Evolutionary conservation across 345 rosid genomes (phyloP).

Genomic region (Eucalyptus albens): DNA sequence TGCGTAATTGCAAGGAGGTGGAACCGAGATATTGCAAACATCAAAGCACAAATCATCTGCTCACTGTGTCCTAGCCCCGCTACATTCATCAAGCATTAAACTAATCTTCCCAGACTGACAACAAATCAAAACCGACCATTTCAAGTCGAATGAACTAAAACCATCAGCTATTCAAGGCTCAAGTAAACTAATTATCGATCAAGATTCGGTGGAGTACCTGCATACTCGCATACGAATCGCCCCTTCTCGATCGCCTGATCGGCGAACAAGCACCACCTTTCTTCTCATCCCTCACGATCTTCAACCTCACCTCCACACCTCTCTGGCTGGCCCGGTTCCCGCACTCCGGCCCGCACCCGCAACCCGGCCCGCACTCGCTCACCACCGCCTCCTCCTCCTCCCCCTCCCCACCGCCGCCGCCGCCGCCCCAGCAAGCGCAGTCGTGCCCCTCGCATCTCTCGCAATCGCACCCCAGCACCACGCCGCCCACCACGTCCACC

Average conservation of each 20-base stretch:
- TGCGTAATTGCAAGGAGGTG: neutral
- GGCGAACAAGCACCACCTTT: conserved; percentile 85
- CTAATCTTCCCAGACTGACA: neutral
- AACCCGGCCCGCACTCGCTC: conserved; percentile 63
- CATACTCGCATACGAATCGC: conserved; percentile 78
- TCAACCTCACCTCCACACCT: conserved; percentile 46
- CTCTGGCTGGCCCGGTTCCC: conserved; percentile 50
- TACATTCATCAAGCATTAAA: neutral
- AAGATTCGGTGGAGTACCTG: conserved; percentile 24
- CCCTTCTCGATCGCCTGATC: conserved; percentile 54
- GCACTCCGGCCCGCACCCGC: conserved; percentile 50
- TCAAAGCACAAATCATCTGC: neutral
- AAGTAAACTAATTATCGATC: neutral
- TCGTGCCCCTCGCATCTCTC: conserved; percentile 18
- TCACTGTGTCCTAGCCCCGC: neutral
- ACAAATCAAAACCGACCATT: neutral
- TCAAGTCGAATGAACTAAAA: neutral
- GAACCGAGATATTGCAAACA: neutral
- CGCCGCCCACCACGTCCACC: conserved; percentile 1
- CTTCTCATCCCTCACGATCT: conserved; percentile 40
- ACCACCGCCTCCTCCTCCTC: conserved; percentile 1
- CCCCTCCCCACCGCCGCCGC: conserved; percentile 8
- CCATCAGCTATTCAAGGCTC: neutral
- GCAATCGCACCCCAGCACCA: conserved; percentile 24
- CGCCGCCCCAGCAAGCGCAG: conserved; percentile 13